phyloP scores from a whole-genome alignment of 306 rosid species.

The Boehmeria nivea region DNA sequence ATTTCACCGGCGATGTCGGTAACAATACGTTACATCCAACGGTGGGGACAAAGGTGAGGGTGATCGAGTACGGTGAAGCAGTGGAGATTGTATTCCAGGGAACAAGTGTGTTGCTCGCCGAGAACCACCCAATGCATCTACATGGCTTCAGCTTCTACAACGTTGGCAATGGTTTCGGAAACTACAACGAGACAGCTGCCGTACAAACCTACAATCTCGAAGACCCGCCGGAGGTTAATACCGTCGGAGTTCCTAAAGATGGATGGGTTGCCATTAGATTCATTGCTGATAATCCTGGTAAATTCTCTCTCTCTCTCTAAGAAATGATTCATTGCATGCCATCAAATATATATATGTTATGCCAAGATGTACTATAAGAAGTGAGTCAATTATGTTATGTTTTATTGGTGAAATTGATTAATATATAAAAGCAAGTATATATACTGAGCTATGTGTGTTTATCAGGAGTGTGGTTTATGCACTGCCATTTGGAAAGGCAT shows the following conservation, averaged over 20 bases:
- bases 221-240: slow-evolving; percentile 49
- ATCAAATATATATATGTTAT: no score
- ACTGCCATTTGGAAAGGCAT: slow-evolving; percentile 59
- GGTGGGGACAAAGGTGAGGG: slow-evolving; percentile 38
- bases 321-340: no score
- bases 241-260: slow-evolving; percentile 34
- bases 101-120: slow-evolving; percentile 29
- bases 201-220: slow-evolving; percentile 34
- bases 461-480: slow-evolving; percentile 64
- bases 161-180: slow-evolving; percentile 56
- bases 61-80: slow-evolving; percentile 26
- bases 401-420: no score
- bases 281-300: slow-evolving; percentile 49
- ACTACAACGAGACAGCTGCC: slow-evolving; percentile 37
- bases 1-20: slow-evolving; percentile 28
- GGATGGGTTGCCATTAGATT: slow-evolving; percentile 47
- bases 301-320: background rate
- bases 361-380: no score
- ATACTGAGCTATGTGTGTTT: no score
- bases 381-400: no score
- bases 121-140: slow-evolving; percentile 56
- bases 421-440: no score
- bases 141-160: slow-evolving; percentile 48
- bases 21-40: slow-evolving; percentile 11
- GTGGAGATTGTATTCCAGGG: slow-evolving; percentile 53